A percentile compares a stretch with the other conserved stretches of the same genome.
Evolutionary conservation across 345 rosid species (phyloP).

Genomic region (Erucastrum elatum): DNA sequence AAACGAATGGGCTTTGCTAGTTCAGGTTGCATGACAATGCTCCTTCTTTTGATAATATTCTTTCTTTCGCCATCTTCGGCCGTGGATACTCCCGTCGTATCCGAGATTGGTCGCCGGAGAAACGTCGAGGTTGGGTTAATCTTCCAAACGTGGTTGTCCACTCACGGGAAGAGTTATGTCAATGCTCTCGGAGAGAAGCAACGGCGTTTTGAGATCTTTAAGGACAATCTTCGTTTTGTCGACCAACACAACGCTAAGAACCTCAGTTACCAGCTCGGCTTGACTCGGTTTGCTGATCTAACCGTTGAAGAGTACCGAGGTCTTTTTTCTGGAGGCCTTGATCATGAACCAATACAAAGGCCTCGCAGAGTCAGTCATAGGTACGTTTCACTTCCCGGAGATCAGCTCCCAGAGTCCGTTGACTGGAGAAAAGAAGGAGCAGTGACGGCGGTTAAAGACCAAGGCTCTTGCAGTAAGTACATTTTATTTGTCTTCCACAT

Average conservation of each 20-base stretch:
- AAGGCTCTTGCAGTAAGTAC: slow-evolving; percentile 68
- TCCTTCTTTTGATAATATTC: slow-evolving; percentile 42
- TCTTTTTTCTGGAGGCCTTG: slow-evolving; percentile 43
- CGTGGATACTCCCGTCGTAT: slow-evolving; percentile 55
- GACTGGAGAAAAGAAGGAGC: slow-evolving; percentile 88
- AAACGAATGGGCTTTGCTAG: slow-evolving; percentile 40
- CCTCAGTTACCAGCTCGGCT: slow-evolving; percentile 59
- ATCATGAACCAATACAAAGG: slow-evolving; percentile 32
- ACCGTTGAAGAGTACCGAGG: slow-evolving; percentile 82
- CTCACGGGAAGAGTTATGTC: slow-evolving; percentile 59
- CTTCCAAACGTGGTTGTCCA: slow-evolving; percentile 67
- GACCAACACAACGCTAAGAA: slow-evolving; percentile 70
- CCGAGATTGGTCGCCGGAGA: slow-evolving; percentile 53
- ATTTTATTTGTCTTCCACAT: not conserved
- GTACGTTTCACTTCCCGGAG: slow-evolving; percentile 51
- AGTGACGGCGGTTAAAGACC: slow-evolving; percentile 66
- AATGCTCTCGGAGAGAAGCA: slow-evolving; percentile 72
- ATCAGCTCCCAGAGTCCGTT: slow-evolving; percentile 57
- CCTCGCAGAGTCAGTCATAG: slow-evolving; percentile 43
- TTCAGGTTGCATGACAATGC: slow-evolving; percentile 34
- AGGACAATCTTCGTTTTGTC: slow-evolving; percentile 73
- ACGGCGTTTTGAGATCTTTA: slow-evolving; percentile 61
- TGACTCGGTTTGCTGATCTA: slow-evolving; percentile 82
- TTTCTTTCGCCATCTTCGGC: slow-evolving; percentile 50
- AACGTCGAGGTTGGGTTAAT: slow-evolving; percentile 56